Evolutionary conservation across 306 rosid species (phyloP), one percentile per base, ranked within the genome.

Genomic region (Quercus rubra): DNA sequence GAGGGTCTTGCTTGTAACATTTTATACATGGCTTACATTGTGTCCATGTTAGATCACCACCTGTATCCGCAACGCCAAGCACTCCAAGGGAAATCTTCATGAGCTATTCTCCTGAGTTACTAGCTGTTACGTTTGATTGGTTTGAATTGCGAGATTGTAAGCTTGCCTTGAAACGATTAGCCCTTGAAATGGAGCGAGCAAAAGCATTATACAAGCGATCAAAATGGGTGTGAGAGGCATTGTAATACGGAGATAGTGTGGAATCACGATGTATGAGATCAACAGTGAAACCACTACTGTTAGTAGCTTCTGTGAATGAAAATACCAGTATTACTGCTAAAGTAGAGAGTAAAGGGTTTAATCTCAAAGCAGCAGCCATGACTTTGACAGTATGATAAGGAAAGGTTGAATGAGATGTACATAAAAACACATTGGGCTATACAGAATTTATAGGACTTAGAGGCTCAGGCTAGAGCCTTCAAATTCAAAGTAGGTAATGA

Each of bases 31-130:
- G 95, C 70, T 80, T 49, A 75, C 93, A 90, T 19, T 92, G 97
- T 2, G 87, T 83, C 95, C 93, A 90, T 0, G 74, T 87, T 0
- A 90, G 89, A 20, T 89, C 95, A 23, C 97, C 89, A n/a, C 97
- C 95, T 0, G 91, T 89, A 68, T 92, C 97, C 0, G 79, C 91
- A 6, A 89, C 78, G 5, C 84, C 93, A n/a, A 85, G 64, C 7
- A 85, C 3, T 41, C 96, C 96, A 0, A 91, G 10, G 0, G 89
- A 89, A 1, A 88, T 1, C 27, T 83, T 78, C 90, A 89, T 85
- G 10, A 86, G 73, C 52, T 86, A 93, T 79, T 86, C 92, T 17
- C 91, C 88, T 5, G 7, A 33, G 3, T 67, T 62, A 41, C 73
- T 81, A 0, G 88, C 76, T 0, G 19, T 21, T 30, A 93, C 18